Evolutionary conservation across 495 filamentous ascomycete species (phyloP).

Genomic region (Ascodesmis nigricans): DNA sequence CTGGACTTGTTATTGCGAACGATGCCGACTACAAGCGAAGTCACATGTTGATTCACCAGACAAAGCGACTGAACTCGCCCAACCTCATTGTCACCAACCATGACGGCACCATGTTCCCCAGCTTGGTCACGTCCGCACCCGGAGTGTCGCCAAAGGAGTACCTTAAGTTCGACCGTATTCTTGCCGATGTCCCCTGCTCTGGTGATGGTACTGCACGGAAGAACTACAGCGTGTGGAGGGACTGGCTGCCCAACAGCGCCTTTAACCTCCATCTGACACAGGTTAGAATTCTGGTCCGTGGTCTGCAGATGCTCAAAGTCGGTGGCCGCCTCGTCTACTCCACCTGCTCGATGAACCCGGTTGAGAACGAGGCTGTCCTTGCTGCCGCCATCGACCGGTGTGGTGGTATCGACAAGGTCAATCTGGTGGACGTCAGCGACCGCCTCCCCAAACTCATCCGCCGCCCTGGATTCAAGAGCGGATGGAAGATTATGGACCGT

Average conservation of each 20-base stretch:
- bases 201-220: conserved; percentile 85
- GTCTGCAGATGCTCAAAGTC: conserved; percentile 87
- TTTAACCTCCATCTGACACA: conserved; percentile 70
- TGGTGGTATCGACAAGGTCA: conserved; percentile 60
- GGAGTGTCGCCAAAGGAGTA: conserved; percentile 42
- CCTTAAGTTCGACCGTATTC: conserved; percentile 87
- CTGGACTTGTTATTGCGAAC: conserved; percentile 81
- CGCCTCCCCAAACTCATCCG: conserved; percentile 57
- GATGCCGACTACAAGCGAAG: conserved; percentile 86
- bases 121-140: conserved; percentile 35
- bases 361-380: conserved; percentile 93
- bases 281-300: conserved; percentile 70
- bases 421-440: conserved; percentile 59
- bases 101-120: conserved; percentile 87
- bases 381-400: conserved; percentile 69
- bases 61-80: conserved; percentile 86
- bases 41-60: conserved; percentile 92
- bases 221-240: conserved; percentile 80
- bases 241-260: conserved; percentile 69
- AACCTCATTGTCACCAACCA: conserved; percentile 96
- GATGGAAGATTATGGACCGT: conserved; percentile 81
- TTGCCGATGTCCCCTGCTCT: conserved; percentile 92
- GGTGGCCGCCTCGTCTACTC: conserved; percentile 90
- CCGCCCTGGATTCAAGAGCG: conserved; percentile 38
- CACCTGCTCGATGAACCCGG: conserved; percentile 91